These are phyloP conservation scores for Saturnispora dispora DNA, from an alignment of 805 yeast species.

Conservation along the genomic window DNA sequence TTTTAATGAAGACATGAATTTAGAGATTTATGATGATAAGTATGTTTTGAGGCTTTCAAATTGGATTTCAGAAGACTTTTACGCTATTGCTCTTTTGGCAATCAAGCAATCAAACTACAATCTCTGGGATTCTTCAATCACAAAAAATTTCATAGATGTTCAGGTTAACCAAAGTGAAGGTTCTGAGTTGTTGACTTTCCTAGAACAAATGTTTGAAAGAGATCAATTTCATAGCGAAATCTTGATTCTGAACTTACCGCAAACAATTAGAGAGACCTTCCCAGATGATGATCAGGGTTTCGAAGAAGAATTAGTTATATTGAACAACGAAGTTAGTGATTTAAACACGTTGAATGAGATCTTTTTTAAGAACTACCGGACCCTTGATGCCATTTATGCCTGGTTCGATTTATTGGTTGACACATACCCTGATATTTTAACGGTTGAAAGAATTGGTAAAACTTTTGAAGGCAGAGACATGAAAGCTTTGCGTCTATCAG, in stretches of 20 bases:
- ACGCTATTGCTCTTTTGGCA: conserved; percentile 14
- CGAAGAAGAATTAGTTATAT: neutral
- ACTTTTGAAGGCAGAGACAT: conserved; percentile 69
- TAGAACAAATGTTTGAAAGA: conserved; percentile 6
- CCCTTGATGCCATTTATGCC: conserved; percentile 55
- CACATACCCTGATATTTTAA: conserved; percentile 57
- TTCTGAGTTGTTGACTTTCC: conserved; percentile 14
- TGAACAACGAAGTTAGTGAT: neutral
- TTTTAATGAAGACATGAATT: neutral
- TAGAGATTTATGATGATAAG: conserved; percentile 20
- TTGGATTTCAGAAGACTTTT: conserved; percentile 20
- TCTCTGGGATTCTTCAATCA: conserved; percentile 42
- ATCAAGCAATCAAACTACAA: conserved; percentile 20
- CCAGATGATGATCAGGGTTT: conserved; percentile 25
- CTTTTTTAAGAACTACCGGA: conserved; percentile 64
- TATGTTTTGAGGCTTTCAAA: conserved; percentile 35
- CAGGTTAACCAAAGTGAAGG: conserved; percentile 22
- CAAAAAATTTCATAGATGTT: conserved; percentile 40
- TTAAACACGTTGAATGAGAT: conserved; percentile 28
- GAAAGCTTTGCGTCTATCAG: conserved; percentile 55
- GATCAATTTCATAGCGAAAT: conserved; percentile 27
- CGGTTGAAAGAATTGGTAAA: conserved; percentile 58
- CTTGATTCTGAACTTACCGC: conserved; percentile 49
- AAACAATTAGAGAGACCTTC: conserved; percentile 45
- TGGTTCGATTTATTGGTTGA: conserved; percentile 59